Percentiles rank a stretch among this genome's conserved stretches.
phyloP scores from a whole-genome alignment of 2,329 filamentous ascomycete genomes.

The Ramichloridium luteum region DNA sequence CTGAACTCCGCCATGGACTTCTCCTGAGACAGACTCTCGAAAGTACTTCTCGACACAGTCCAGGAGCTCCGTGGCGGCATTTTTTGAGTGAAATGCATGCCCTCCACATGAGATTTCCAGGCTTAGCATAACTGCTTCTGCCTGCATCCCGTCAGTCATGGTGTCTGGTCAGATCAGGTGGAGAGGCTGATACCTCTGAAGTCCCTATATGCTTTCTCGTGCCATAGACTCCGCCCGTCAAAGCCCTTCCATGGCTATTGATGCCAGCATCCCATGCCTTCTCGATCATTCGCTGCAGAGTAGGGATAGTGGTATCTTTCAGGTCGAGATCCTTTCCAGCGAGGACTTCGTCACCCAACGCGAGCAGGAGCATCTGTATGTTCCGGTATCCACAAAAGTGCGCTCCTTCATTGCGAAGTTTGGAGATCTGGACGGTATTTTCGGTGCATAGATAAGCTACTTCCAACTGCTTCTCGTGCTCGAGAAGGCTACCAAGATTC shows the following conservation, averaged over 20 bases:
- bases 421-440: slow-evolving; percentile 64
- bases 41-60: slow-evolving; percentile 64
- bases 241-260: slow-evolving; percentile 57
- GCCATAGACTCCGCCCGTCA: slow-evolving; percentile 73
- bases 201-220: slow-evolving; percentile 96
- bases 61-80: slow-evolving; percentile 45
- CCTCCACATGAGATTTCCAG: slow-evolving; percentile 45
- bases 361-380: slow-evolving; percentile 64
- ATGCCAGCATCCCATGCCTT: slow-evolving; percentile 75
- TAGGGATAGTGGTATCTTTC: slow-evolving; percentile 54
- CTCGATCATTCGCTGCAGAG: slow-evolving; percentile 78
- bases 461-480: slow-evolving; percentile 50
- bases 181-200: slow-evolving; percentile 44
- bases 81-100: slow-evolving; percentile 42
- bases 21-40: slow-evolving; percentile 22
- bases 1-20: slow-evolving; percentile 46
- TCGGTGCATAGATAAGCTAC: slow-evolving; percentile 69
- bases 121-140: slow-evolving; percentile 62
- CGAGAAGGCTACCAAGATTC: slow-evolving; percentile 32
- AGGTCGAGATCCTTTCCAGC: background rate
- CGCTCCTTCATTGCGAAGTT: slow-evolving; percentile 57
- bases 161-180: background rate
- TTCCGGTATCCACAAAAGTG: slow-evolving; percentile 92
- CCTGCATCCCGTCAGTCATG: slow-evolving; percentile 23
- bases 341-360: slow-evolving; percentile 1